These are phyloP conservation scores for Ascochyta fabae DNA, from an alignment of 2,329 filamentous ascomycete species.

Conservation along the genomic window DNA sequence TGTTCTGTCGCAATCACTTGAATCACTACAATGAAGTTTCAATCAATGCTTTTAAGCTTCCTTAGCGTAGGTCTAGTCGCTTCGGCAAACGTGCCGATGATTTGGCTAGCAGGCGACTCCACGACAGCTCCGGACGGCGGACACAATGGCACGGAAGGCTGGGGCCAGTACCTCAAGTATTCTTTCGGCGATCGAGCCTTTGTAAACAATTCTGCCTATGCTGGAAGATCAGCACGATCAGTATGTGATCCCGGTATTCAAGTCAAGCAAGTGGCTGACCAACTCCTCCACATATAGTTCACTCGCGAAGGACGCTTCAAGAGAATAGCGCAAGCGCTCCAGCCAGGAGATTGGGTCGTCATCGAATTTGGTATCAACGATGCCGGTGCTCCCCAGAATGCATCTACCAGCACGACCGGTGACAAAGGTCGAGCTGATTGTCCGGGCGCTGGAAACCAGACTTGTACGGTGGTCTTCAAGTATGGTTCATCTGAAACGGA, in stretches of 20 bases:
- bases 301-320: slow-evolving; percentile 69
- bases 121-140: slow-evolving; percentile 61
- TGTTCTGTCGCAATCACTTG: too few relatives aligned
- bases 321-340: slow-evolving; percentile 58
- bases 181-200: slow-evolving; percentile 51
- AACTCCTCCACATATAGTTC: slow-evolving; percentile 44
- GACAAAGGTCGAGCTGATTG: slow-evolving; percentile 69
- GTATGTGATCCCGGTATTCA: not conserved
- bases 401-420: slow-evolving; percentile 58
- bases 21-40: not conserved
- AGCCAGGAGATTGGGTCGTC: slow-evolving; percentile 66
- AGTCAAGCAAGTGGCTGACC: too few relatives aligned
- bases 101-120: slow-evolving; percentile 62
- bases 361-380: slow-evolving; percentile 77
- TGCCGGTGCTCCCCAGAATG: slow-evolving; percentile 40
- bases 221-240: slow-evolving; percentile 68
- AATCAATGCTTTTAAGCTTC: slow-evolving; percentile 1
- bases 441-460: slow-evolving; percentile 58
- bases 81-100: slow-evolving; percentile 4
- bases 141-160: slow-evolving; percentile 52
- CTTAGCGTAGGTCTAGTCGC: not conserved
- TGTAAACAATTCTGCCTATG: slow-evolving; percentile 68
- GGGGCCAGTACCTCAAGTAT: slow-evolving; percentile 65
- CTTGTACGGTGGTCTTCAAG: slow-evolving; percentile 57
- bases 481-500: not conserved